Base-by-base conservation (phyloP, 2,329 filamentous ascomycete genomes). In the Dactylellina haptotyla region DNA sequence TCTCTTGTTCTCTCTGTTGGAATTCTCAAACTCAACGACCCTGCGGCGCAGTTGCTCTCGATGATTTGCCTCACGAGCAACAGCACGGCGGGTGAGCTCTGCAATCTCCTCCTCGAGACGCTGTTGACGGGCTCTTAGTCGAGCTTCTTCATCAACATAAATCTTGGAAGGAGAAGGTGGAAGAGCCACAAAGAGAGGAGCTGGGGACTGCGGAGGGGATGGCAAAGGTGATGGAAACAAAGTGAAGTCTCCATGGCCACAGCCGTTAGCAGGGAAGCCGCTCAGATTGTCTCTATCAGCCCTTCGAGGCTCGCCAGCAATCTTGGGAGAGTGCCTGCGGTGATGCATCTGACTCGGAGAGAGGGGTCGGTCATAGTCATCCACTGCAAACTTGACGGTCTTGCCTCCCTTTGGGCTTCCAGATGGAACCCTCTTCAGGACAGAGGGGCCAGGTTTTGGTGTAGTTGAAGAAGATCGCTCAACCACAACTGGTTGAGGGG, bases 361-460 rank as follows among this genome's bases (percentile, higher is more conserved):
- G 9, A 75, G 51, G 41, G 70, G 70, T 64, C 64, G 56, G 48
- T 75, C 70, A n/a, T 75, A 69, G 50, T 75, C 70, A 37, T 75
- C 70, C 25, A 75, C 70, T 10, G 70, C 70, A 30, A 75, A 75
- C 48, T 67, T 67, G 63, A 75, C 70, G 26, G 63, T 67, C 58
- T 75, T 75, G 30, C 50, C 53, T 53, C 56, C 58, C 34, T 54
- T 75, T 23, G 70, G 70, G 28, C 70, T 69, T 30, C 61, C 57
- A 9, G 70, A 75, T 6, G 58, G 61, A 14, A 57, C 58, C 16
- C 63, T 62, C 51, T 75, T 75, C 26, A 75, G n/a, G 32, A 69
- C 58, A 1, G 70, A 69, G 14, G 70, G 53, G 41, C 45, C 54
- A 23, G 70, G 58, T 25, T 62, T 66, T 8, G 61, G 54, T n/a